Evolutionary conservation across 495 filamentous ascomycete species (phyloP).

Genomic region (Beverwykella pulmonaria): DNA sequence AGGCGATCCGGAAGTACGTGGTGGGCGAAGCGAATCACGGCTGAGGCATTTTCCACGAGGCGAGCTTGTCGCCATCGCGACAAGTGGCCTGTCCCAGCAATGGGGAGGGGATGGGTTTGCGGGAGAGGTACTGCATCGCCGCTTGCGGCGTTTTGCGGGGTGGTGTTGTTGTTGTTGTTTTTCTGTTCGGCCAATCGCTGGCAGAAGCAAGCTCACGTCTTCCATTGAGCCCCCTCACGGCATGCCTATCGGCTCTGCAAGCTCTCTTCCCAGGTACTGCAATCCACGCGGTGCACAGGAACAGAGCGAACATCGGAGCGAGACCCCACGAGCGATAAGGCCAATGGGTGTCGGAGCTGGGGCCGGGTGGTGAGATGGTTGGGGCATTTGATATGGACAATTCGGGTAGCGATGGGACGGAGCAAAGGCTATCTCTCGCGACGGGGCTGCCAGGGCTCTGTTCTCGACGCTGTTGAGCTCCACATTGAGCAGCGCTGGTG

Average conservation of each 20-base stretch:
- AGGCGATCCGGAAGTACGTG: slow-evolving; percentile 46
- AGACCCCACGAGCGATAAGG: slow-evolving; percentile 23
- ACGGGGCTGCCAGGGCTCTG: neutral
- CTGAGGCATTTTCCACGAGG: slow-evolving; percentile 39
- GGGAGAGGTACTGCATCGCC: slow-evolving; percentile 37
- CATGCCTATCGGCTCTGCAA: slow-evolving; percentile 5
- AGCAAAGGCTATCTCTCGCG: neutral
- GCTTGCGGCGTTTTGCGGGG: slow-evolving; percentile 33
- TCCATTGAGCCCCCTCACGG: neutral
- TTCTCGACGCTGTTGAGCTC: neutral
- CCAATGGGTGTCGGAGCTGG: slow-evolving; percentile 21
- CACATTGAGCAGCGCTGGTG: neutral
- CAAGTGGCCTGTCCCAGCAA: neutral
- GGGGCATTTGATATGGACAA: slow-evolving; percentile 20
- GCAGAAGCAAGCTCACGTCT: neutral
- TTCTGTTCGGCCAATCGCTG: slow-evolving; percentile 1
- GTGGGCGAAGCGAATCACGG: slow-evolving; percentile 39
- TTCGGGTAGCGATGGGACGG: slow-evolving; percentile 20
- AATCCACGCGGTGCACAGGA: neutral
- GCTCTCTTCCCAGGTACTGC: neutral
- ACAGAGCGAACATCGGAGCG: slow-evolving; percentile 25
- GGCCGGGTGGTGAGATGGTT: slow-evolving; percentile 31
- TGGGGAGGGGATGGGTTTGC: slow-evolving; percentile 18
- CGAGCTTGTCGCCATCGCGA: neutral
- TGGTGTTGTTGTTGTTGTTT: slow-evolving; percentile 25